These are phyloP conservation scores for Blastocystis sp. DNA, from an alignment of 352 stramenopile genomes.

Conservation along the genomic window DNA sequence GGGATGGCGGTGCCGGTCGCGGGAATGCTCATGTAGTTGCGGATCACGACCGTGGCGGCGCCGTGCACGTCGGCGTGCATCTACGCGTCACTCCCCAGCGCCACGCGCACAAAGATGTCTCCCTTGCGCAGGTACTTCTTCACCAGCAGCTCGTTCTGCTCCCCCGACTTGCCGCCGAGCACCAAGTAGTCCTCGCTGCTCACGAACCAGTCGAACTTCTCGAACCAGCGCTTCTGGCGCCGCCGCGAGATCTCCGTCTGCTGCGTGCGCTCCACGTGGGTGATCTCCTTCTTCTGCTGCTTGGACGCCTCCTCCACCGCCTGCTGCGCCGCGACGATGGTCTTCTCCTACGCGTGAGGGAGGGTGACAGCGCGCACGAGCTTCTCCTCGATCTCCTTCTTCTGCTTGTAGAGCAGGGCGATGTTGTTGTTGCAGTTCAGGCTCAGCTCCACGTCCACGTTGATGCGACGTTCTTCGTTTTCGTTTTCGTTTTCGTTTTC, in stretches of 20 bases:
- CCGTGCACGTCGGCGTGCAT: conserved; percentile 85
- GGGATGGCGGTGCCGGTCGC: conserved; percentile 57
- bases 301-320: conserved; percentile 83
- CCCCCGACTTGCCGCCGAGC: conserved; percentile 83
- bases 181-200: conserved; percentile 85
- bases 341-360: conserved; percentile 76
- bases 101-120: conserved; percentile 79
- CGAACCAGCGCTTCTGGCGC: conserved; percentile 85
- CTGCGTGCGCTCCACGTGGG: conserved; percentile 78
- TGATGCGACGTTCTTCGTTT: conserved; percentile 74
- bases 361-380: not conserved
- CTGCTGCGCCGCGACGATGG: conserved; percentile 83
- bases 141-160: conserved; percentile 85
- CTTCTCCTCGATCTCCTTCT: conserved; percentile 78
- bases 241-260: conserved; percentile 80
- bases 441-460: conserved; percentile 79
- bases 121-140: conserved; percentile 86
- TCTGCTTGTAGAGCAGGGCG: conserved; percentile 86
- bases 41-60: conserved; percentile 76
- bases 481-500: conserved; percentile 3
- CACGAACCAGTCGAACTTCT: conserved; percentile 88
- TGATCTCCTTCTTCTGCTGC: conserved; percentile 81
- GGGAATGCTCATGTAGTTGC: conserved; percentile 64
- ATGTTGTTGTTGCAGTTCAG: conserved; percentile 82
- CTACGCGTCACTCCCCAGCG: not conserved